Base-by-base conservation (phyloP, 1,139 yeast genomes). In the Keqinozyma sinolaborantium region DNA sequence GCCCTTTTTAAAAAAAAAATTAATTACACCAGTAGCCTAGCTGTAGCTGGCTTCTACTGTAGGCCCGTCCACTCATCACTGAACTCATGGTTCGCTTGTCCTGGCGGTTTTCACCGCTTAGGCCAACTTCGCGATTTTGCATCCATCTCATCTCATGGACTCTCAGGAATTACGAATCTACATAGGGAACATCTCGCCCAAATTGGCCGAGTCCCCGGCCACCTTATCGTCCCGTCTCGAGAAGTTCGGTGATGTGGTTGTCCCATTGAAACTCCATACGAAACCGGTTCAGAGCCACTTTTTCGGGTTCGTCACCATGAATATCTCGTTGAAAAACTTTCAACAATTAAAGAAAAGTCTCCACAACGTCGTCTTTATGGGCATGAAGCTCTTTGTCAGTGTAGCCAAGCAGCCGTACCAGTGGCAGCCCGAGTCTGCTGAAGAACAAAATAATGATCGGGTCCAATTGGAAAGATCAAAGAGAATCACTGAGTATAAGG, bases 341-440 rank as follows among this genome's bases (percentile, higher is more conserved):
- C 61, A 58, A 1, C 71, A 72, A 29, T 58, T 90, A 37, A 71
- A 72, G 38, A 53, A 60, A 4, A 63, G 83, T 1, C 70, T 85
- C 39, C 73, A 85, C 51, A 94, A 90, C 14, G 74, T 82, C 1
- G 70, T 71, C 25, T 90, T 73, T 55, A 86, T 84, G 71, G 95
- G 95, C 1, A 68, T 80, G 30, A 77, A 72, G 38, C 58, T 90
- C 25, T 61, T 65, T 1, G 60, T 90, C 5, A 76, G 70, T 27
- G 49, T 47, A 28, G 80, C 82, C 14, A 64, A 60, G 30, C 55
- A 60, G 4, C 41, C 43, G 4, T 68, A 45, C 38, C 82, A 70
- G 41, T 36, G 51, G 5, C 45, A 48, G 42, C 47, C 74, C 30
- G 10, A 11, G 4, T 60, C 59, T n/a, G 70, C 64, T 35, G 9